Evolutionary conservation across 176 grass and related monocot genomes (phyloP).

Genomic region (Cenchrus americanus): DNA sequence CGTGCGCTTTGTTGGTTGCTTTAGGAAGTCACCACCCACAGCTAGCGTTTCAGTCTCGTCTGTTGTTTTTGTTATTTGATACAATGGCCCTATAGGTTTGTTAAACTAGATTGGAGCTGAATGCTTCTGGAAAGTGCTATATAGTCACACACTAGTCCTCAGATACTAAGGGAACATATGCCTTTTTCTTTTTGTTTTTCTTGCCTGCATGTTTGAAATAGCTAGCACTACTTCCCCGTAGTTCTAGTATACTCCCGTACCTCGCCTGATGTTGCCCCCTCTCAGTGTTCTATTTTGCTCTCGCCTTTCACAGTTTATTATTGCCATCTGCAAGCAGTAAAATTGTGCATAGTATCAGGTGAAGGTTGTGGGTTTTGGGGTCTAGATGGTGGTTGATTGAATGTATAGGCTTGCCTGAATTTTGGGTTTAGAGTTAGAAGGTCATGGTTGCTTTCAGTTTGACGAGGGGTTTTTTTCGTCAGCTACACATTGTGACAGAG

Average conservation of each 20-base stretch:
- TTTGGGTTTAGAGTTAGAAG: not conserved
- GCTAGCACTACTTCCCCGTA: too few relatives aligned
- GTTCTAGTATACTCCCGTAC: too few relatives aligned
- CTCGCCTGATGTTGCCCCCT: too few relatives aligned
- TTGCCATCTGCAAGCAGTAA: too few relatives aligned
- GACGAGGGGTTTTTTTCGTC: not conserved
- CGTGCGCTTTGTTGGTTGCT: not conserved
- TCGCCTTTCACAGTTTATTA: too few relatives aligned
- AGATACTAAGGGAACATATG: not conserved
- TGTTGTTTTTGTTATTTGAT: not conserved
- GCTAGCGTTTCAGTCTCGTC: too few relatives aligned
- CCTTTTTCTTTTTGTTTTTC: too few relatives aligned
- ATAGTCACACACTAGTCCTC: not conserved
- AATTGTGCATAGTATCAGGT: not conserved
- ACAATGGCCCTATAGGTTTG: not conserved
- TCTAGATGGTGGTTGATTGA: not conserved
- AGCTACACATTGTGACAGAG: not conserved
- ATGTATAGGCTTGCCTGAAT: not conserved
- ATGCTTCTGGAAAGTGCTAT: not conserved
- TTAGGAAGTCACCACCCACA: not conserved
- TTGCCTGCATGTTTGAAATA: too few relatives aligned
- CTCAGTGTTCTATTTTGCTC: too few relatives aligned
- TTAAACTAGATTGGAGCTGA: not conserved
- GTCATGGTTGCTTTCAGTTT: not conserved
- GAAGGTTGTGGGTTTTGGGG: not conserved